Conservation (phyloP, 345 rosid species). For the Gossypium australe region DNA sequence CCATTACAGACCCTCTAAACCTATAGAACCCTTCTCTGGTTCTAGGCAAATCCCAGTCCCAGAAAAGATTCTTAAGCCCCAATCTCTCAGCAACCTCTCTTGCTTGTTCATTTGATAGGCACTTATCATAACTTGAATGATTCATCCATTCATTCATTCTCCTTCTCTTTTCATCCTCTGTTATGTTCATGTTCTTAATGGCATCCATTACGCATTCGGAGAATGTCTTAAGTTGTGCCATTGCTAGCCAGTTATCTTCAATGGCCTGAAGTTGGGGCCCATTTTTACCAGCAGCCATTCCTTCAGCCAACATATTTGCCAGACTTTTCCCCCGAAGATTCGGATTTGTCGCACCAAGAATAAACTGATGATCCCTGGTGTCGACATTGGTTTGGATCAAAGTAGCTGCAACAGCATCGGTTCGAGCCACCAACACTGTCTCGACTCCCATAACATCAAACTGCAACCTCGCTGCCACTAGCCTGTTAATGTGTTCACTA, state of each 20-base stretch:
- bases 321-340: constrained; percentile 54
- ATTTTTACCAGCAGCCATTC: constrained; percentile 65
- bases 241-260: constrained; percentile 78
- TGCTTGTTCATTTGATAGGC: constrained; percentile 63
- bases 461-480: constrained; percentile 91
- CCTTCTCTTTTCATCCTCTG: constrained; percentile 57
- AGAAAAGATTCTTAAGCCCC: constrained; percentile 73
- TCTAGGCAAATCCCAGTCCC: constrained; percentile 98
- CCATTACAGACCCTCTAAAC: constrained; percentile 77
- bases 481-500: constrained; percentile 85
- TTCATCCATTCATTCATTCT: constrained; percentile 64
- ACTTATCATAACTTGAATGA: constrained; percentile 60
- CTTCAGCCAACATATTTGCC: constrained; percentile 65
- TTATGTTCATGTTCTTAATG: constrained; percentile 48
- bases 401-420: constrained; percentile 82
- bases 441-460: constrained; percentile 94
- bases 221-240: constrained; percentile 76
- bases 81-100: constrained; percentile 64
- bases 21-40: constrained; percentile 95
- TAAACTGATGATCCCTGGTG: constrained; percentile 84
- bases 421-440: constrained; percentile 88
- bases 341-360: constrained; percentile 84
- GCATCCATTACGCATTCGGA: constrained; percentile 59
- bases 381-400: constrained; percentile 85
- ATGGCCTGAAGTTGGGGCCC: constrained; percentile 74